Evolutionary conservation across 768 basidiomycete genomes (phyloP).

Genomic region (Clavulina sp.): DNA sequence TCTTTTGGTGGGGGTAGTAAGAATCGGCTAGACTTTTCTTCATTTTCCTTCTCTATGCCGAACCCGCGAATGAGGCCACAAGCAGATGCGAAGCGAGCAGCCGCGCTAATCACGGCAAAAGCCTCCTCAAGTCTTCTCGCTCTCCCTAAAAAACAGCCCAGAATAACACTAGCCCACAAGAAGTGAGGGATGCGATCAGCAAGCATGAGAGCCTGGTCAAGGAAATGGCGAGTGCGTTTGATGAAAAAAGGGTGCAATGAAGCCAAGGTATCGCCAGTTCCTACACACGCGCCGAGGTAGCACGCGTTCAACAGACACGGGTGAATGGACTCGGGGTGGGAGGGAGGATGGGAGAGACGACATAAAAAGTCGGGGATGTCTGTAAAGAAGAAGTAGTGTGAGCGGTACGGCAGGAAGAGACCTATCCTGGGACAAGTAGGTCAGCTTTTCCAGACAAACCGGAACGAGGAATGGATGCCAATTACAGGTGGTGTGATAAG

Average conservation of each 20-base stretch:
- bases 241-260: constrained; percentile 1
- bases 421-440: no score
- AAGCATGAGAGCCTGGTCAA: background rate
- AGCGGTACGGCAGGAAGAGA: background rate
- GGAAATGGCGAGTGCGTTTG: background rate
- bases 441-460: no score
- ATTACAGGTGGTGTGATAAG: no score
- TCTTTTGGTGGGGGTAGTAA: no score
- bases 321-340: background rate
- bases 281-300: background rate
- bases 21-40: no score
- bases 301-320: background rate
- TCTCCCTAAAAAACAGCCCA: background rate
- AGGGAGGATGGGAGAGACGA: background rate
- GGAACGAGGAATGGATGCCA: no score
- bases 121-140: no score
- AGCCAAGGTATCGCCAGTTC: no score
- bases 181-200: background rate
- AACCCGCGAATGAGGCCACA: no score
- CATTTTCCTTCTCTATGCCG: no score
- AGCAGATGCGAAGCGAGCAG: no score
- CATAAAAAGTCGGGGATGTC: background rate
- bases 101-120: no score
- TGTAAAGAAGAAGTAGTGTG: background rate
- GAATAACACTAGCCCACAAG: background rate